Percentiles rank a stretch among this genome's conserved stretches.
Conservation (phyloP, 306 rosid species). For the Prunus campanulata region DNA sequence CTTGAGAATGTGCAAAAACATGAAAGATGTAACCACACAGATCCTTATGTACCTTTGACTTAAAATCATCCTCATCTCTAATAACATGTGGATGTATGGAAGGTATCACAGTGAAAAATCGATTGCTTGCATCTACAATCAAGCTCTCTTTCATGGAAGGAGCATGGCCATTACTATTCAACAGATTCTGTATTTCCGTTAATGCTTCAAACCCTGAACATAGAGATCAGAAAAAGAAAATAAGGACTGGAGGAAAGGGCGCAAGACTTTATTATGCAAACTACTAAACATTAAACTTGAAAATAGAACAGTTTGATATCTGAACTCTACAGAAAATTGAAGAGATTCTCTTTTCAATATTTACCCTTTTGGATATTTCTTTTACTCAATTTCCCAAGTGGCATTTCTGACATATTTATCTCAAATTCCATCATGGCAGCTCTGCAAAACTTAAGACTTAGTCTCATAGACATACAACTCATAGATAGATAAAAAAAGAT, state of each 20-base stretch:
- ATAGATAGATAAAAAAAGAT: background rate
- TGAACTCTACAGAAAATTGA: conserved; percentile 2
- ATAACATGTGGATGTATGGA: conserved; percentile 89
- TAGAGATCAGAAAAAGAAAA: conserved; percentile 18
- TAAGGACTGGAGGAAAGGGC: background rate
- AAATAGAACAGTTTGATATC: background rate
- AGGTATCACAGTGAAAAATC: conserved; percentile 91
- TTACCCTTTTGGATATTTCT: conserved; percentile 84
- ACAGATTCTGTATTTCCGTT: conserved; percentile 86
- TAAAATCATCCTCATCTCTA: conserved; percentile 80
- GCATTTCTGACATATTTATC: conserved; percentile 97
- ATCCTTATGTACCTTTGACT: conserved; percentile 62
- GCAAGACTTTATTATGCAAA: background rate
- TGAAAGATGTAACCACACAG: conserved; percentile 7
- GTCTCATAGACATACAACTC: conserved; percentile 22
- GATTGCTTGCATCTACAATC: conserved; percentile 95
- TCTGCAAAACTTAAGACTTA: conserved; percentile 57
- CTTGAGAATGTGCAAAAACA: conserved; percentile 1
- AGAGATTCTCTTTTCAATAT: background rate
- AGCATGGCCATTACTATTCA: conserved; percentile 34
- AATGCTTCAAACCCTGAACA: conserved; percentile 90
- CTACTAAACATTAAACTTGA: background rate
- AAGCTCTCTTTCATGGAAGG: conserved; percentile 72
- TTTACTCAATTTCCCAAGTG: conserved; percentile 95
- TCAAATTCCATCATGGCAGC: conserved; percentile 99